Percentiles rank a stretch among this genome's conserved stretches.
phyloP scores from a whole-genome alignment of 2,329 filamentous ascomycete species.

The Thielaviopsis musarum region DNA sequence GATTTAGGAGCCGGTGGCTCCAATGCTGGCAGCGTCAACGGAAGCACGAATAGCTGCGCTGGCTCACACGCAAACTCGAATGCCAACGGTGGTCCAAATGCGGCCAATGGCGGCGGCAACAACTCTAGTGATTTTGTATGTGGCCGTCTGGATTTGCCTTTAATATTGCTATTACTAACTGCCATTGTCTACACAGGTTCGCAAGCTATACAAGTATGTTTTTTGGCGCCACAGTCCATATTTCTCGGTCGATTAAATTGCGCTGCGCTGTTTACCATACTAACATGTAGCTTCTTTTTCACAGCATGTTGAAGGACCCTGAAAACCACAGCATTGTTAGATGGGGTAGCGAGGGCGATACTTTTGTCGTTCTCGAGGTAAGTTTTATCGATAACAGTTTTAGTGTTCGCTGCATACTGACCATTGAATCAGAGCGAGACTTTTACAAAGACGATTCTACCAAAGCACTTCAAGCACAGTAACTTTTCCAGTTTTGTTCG shows the following conservation, averaged over 20 bases:
- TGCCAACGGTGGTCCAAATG: not conserved
- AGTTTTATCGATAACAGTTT: slow-evolving; percentile 15
- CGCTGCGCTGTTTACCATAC: not conserved
- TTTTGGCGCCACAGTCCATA: slow-evolving; percentile 17
- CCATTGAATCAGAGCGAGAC: slow-evolving; percentile 61
- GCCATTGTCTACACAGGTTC: slow-evolving; percentile 44
- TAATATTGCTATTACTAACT: not conserved
- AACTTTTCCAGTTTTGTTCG: slow-evolving; percentile 96
- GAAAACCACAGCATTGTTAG: slow-evolving; percentile 82
- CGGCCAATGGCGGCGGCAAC: slow-evolving; percentile 31
- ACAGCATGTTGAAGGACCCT: slow-evolving; percentile 89
- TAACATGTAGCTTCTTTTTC: slow-evolving; percentile 19
- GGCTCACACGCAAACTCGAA: not conserved
- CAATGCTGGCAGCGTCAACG: not conserved
- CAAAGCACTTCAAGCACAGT: slow-evolving; percentile 98
- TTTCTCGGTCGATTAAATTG: slow-evolving; percentile 3
- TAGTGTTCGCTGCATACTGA: not conserved
- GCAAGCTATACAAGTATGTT: slow-evolving; percentile 87
- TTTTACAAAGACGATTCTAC: slow-evolving; percentile 91
- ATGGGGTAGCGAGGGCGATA: slow-evolving; percentile 90
- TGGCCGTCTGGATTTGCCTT: slow-evolving; percentile 1
- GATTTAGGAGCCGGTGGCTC: not conserved
- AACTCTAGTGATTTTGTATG: slow-evolving; percentile 93
- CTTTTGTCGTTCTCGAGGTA: slow-evolving; percentile 95
- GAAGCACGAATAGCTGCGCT: not conserved